Percentiles rank a stretch among this genome's conserved stretches.
Conservation (phyloP, 257 asterid genomes). For the Penstemon eatonii region DNA sequence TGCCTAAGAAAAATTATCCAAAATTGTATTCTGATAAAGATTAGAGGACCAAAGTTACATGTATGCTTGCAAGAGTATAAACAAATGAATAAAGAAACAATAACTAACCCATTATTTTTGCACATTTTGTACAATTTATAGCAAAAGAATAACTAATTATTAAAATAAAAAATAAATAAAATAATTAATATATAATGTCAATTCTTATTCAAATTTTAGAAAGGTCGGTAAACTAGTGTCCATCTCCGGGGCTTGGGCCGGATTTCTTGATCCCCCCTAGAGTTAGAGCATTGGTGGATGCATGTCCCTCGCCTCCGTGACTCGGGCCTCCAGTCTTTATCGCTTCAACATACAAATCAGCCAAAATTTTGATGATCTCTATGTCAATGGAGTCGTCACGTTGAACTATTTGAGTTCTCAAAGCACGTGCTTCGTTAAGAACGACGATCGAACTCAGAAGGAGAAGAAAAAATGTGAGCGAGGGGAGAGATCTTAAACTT, state of each 20-base stretch:
- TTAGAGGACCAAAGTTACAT: too few species aligned
- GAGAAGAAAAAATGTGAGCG: not conserved
- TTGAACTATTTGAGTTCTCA: not conserved
- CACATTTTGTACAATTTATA: too few species aligned
- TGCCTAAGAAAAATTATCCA: too few species aligned
- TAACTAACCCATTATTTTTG: too few species aligned
- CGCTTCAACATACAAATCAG: conserved; percentile 2
- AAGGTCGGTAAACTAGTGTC: not conserved
- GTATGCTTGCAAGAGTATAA: too few species aligned
- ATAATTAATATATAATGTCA: too few species aligned
- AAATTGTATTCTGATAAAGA: too few species aligned
- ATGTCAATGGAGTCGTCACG: not conserved
- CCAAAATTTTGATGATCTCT: not conserved
- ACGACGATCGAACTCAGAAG: not conserved
- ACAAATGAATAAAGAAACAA: too few species aligned
- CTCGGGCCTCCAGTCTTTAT: conserved; percentile 16
- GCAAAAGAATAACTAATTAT: too few species aligned
- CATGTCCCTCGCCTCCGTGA: conserved; percentile 25
- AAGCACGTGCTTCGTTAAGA: not conserved
- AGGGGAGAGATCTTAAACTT: not conserved
- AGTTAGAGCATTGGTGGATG: not conserved
- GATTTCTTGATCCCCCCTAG: conserved; percentile 18
- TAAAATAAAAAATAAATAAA: too few species aligned
- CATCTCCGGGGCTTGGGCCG: conserved; percentile 23
- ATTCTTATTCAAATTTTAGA: too few species aligned